These are phyloP conservation scores for Mortierella sp. DNA, from an alignment of 371 early-diverging fungal species.

Conservation along the genomic window DNA sequence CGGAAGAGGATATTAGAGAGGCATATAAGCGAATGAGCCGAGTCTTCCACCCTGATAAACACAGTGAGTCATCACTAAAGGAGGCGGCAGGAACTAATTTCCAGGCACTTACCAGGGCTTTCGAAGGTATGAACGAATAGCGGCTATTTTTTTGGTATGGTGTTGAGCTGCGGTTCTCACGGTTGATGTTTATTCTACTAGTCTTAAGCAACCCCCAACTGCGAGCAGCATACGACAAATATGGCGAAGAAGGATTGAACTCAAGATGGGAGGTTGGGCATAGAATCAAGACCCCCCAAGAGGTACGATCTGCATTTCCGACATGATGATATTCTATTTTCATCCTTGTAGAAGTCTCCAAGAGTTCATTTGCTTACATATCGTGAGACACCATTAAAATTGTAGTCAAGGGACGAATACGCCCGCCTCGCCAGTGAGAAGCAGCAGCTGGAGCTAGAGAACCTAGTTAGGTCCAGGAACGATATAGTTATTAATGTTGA, in stretches of 20 bases:
- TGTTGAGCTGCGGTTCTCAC: neutral
- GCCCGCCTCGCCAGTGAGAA: constrained; percentile 77
- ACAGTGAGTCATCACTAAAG: constrained; percentile 63
- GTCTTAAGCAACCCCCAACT: constrained; percentile 87
- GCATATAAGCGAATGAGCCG: constrained; percentile 84
- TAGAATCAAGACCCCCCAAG: constrained; percentile 83
- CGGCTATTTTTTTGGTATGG: too few species aligned
- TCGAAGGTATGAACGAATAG: constrained; percentile 73
- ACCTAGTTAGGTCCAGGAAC: constrained; percentile 79
- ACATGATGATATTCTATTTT: neutral
- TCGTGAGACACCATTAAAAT: neutral
- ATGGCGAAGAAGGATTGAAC: constrained; percentile 89
- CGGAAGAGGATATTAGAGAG: constrained; percentile 88
- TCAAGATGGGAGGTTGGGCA: constrained; percentile 84
- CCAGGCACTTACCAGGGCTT: constrained; percentile 86
- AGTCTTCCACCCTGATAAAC: constrained; percentile 94
- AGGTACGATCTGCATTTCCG: constrained; percentile 64
- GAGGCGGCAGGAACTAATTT: constrained; percentile 80
- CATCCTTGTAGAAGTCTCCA: neutral
- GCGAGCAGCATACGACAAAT: constrained; percentile 92
- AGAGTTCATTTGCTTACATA: neutral
- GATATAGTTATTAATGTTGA: constrained; percentile 69
- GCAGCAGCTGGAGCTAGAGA: constrained; percentile 83
- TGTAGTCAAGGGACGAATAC: constrained; percentile 84
- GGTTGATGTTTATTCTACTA: constrained; percentile 46